Conservation (phyloP, 2,329 filamentous ascomycete species). For the Lachnellula hyalina region DNA sequence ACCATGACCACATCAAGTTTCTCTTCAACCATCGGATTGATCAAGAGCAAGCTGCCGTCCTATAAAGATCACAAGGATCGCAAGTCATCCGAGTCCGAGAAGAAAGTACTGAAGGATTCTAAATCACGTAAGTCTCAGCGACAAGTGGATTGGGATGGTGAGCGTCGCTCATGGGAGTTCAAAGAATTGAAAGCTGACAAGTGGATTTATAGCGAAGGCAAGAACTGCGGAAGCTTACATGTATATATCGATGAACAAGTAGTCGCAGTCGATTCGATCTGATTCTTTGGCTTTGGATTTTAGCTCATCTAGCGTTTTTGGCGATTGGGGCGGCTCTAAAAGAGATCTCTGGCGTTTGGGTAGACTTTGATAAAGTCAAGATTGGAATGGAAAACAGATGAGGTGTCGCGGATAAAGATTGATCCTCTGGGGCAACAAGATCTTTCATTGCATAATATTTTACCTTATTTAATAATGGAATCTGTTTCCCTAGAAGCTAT, state of each 20-base stretch:
- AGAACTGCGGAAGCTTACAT: constrained; percentile 25
- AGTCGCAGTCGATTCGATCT: neutral
- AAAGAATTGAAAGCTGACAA: constrained; percentile 10
- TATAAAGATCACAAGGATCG: constrained; percentile 12
- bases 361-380: neutral
- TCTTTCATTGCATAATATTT: neutral
- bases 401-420: neutral
- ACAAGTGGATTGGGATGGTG: constrained; percentile 11
- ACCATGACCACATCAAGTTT: constrained; percentile 24
- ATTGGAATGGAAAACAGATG: neutral
- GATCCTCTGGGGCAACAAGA: neutral
- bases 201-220: constrained; percentile 12
- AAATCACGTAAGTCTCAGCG: constrained; percentile 14
- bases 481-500: constrained; percentile 47
- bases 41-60: constrained; percentile 18
- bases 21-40: constrained; percentile 21
- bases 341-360: constrained; percentile 5
- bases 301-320: neutral
- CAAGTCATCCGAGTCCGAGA: constrained; percentile 11
- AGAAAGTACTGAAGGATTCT: constrained; percentile 8
- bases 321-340: constrained; percentile 4
- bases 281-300: neutral
- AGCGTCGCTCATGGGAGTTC: neutral
- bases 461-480: constrained; percentile 8
- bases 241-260: constrained; percentile 14